Base-by-base conservation (phyloP, 192 early-diverging fungal species). In the Pilaira anomala region DNA sequence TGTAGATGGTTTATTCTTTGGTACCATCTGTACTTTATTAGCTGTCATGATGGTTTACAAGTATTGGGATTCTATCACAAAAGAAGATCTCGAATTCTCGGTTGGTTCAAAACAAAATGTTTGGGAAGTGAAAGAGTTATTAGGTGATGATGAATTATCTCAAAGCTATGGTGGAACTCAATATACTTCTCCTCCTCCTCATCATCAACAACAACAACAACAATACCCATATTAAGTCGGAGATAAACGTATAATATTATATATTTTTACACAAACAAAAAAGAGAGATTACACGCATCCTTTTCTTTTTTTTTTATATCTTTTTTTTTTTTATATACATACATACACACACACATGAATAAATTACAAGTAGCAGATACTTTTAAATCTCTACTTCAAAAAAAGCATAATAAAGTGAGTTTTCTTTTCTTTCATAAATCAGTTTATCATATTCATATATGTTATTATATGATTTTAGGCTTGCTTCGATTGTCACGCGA, bases 11-110 rank as follows among this genome's bases (percentile, higher is more conserved):
- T 69, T 94, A 71, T 94, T 94, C 80, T 94, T 94, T 80, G 88
- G 85, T 24, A 83, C 84, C 4, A 89, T 90, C 30, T 86, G 83
- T 58, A 92, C 84, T 2, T 75, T 94, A 28, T 67, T 94, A 57
- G 88, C 84, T 39, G 91, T 94, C 41, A 94, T 94, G 93, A 92
- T 94, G 89, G 91, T 94, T 13, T 94, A 94, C 81, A 94, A 94
- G 76, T 94, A 91, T 76, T 94, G 93, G 93, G 93, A 94, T 69
- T 85, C 83, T 25, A 93, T 94, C 54, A 94, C 93, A 12, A 94
- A 93, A 66, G 93, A 94, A 72, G 93, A 93, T 78, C 76, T 94
- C 7, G 93, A 94, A 73, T 94, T 93, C 71, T 85, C 86, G 7
- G 92, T 94, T 36, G 88, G 89, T 26, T 85, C 84, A 14, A 93